Conservation (phyloP, 2,329 filamentous ascomycete species). For the Trichoderma lentiforme region DNA sequence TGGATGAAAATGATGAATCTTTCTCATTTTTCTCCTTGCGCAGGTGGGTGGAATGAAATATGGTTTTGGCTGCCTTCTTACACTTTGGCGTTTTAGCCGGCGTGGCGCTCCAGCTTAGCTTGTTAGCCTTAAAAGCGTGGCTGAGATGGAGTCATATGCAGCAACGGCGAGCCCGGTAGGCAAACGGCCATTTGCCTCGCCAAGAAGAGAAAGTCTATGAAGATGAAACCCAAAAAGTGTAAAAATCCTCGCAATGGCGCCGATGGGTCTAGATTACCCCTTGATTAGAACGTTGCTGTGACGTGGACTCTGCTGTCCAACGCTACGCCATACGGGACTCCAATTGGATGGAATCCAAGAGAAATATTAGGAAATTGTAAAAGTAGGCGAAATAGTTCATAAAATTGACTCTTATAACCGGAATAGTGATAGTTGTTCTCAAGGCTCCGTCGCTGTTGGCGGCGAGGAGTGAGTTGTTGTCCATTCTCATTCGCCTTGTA, state of each 20-base stretch:
- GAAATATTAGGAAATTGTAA: neutral
- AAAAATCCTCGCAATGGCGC: neutral
- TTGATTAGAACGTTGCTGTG: neutral
- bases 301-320: neutral
- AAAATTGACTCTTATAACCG: neutral
- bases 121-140: neutral
- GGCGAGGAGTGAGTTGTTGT: neutral
- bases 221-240: neutral
- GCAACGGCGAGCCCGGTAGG: neutral
- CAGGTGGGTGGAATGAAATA: neutral
- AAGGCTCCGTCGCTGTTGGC: neutral
- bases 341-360: neutral
- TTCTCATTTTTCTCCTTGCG: neutral
- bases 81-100: neutral
- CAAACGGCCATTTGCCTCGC: neutral
- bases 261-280: neutral
- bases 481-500: too few relatives aligned
- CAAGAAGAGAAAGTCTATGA: neutral
- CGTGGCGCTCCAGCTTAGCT: neutral
- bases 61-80: neutral
- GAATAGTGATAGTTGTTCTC: neutral
- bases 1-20: neutral
- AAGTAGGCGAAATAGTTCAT: neutral
- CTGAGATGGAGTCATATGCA: neutral
- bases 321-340: neutral